A percentile compares a stretch with the other conserved stretches of the same genome.
Evolutionary conservation across 164 flowering plant genomes (phyloP).

Genomic region (Santalum album): DNA sequence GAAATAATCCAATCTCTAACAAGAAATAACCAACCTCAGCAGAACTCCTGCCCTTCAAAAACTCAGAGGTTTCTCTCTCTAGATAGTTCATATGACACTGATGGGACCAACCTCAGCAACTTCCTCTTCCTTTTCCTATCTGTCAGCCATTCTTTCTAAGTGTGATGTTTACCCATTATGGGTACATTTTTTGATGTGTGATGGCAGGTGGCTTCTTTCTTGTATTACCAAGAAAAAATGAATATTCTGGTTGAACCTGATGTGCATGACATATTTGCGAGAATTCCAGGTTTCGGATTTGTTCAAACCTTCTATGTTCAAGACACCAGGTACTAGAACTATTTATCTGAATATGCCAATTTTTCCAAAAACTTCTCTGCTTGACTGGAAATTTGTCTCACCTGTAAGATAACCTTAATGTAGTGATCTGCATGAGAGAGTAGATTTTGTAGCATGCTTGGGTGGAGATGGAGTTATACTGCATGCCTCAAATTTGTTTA

Average conservation of each 20-base stretch:
- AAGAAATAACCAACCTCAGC: no score
- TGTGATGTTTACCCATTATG: background rate
- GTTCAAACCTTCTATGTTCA: constrained; percentile 94
- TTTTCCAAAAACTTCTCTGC: background rate
- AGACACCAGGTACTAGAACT: constrained; percentile 69
- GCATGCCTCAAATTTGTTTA: constrained; percentile 90
- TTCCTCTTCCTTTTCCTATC: background rate
- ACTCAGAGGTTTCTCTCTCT: no score
- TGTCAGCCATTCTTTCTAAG: background rate
- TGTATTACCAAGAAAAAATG: constrained; percentile 92
- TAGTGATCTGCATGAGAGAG: constrained; percentile 96
- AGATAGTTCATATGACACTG: no score
- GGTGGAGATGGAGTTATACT: constrained; percentile 99
- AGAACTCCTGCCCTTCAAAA: no score
- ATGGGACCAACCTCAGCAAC: no score
- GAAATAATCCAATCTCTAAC: no score
- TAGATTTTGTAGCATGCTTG: constrained; percentile 93
- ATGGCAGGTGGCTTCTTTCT: constrained; percentile 78
- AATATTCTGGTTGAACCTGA: constrained; percentile 97
- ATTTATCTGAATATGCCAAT: constrained; percentile 1
- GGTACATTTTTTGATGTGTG: constrained; percentile 4
- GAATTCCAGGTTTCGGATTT: constrained; percentile 98
- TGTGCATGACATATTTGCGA: constrained; percentile 93
- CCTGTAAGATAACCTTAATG: constrained; percentile 10
- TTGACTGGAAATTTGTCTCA: constrained; percentile 3